Evolutionary conservation across 345 rosid species (phyloP).

Genomic region (Cardamine chenopodiifolia): DNA sequence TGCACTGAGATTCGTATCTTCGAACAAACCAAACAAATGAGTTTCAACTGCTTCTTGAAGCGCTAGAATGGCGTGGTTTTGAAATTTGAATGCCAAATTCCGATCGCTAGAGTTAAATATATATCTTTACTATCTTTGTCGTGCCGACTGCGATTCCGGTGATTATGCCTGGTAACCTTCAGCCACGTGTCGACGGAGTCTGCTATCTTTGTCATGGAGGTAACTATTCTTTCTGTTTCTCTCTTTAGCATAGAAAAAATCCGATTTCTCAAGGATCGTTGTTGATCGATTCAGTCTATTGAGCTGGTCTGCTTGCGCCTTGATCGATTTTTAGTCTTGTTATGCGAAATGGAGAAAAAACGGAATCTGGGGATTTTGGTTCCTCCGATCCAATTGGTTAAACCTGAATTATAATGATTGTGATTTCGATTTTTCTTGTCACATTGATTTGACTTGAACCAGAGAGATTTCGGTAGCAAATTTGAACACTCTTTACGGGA

Average conservation of each 20-base stretch:
- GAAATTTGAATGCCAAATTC: no score
- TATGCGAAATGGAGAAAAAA: neutral
- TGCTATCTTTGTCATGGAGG: constrained; percentile 98
- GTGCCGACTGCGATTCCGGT: constrained; percentile 44
- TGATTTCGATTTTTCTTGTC: neutral
- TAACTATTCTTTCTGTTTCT: constrained; percentile 24
- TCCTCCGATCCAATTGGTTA: neutral
- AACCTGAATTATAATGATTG: neutral
- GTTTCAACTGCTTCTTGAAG: no score
- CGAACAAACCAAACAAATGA: no score
- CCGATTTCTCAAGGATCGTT: neutral
- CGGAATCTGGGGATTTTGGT: neutral
- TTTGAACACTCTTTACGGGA: neutral
- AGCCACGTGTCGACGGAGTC: constrained; percentile 97
- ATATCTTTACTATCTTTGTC: no score
- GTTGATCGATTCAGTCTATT: neutral
- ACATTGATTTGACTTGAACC: constrained; percentile 5
- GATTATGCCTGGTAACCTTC: constrained; percentile 54
- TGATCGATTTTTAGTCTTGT: neutral
- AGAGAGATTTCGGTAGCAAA: neutral
- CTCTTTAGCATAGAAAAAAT: neutral
- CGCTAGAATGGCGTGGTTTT: no score
- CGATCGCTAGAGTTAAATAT: no score
- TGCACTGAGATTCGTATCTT: no score
- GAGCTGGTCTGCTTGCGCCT: neutral